These are phyloP conservation scores for Blastomyces percursus DNA, from an alignment of 2,329 filamentous ascomycete species.

Conservation along the genomic window DNA sequence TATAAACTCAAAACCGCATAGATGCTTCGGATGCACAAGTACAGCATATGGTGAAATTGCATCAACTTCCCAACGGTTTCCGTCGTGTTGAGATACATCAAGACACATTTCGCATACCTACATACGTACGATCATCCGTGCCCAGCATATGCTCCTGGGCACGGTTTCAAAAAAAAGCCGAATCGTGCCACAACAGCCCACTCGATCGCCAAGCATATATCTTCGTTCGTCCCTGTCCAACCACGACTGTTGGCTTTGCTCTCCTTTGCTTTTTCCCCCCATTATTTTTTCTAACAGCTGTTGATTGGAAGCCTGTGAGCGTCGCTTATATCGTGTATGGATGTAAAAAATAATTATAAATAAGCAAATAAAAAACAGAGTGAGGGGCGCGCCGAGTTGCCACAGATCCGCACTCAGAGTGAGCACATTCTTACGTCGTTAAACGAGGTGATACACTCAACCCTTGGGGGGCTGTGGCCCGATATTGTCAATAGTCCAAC, in stretches of 20 bases:
- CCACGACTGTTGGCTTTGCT: not conserved
- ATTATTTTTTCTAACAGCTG: not conserved
- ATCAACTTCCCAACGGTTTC: not conserved
- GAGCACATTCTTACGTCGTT: no score
- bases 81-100: not conserved
- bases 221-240: not conserved
- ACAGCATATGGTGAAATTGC: not conserved
- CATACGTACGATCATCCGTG: not conserved
- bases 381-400: no score
- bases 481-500: no score
- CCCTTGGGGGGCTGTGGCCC: no score
- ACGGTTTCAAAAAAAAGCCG: not conserved
- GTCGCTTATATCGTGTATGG: not conserved
- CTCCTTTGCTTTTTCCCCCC: not conserved
- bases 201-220: not conserved
- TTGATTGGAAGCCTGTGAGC: not conserved
- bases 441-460: no score
- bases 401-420: no score
- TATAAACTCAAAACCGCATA: not conserved
- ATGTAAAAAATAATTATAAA: no score
- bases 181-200: not conserved
- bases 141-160: not conserved
- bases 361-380: no score
- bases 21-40: no score
- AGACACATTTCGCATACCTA: not conserved